Base-by-base conservation (phyloP, 2,329 filamentous ascomycete genomes). In the Biscogniauxia mediterranea region DNA sequence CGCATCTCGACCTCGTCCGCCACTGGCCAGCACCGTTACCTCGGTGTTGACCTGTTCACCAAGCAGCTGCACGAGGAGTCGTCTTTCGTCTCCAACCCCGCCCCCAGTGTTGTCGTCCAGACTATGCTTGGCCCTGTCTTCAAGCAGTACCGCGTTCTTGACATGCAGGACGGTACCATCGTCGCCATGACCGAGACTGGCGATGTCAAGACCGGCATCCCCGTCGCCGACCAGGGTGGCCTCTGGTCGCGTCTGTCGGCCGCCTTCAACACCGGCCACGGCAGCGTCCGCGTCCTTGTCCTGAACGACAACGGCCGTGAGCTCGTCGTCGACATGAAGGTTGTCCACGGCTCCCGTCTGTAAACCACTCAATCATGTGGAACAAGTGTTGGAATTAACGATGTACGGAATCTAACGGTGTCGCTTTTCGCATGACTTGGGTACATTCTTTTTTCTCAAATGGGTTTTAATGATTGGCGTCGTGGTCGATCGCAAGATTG, bases 61-160 rank as follows among this genome's bases (percentile, higher is more conserved):
- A 96, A 97, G 87, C 92, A 98, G 85, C 88, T 99, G 69, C 93
- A 98, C 77, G 95, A 99, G 84, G 95, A 99, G 89, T 97, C 92
- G 61, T 94, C 90, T 74, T 97, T 97, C 83, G 89, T 98, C 83
- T 93, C 92, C 81, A 96, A 96, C 90, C 95, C 95, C 68, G 92
- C 91, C 69, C 94, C 94, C 71, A 97, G 92, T 71, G 95, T 99
- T 64, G 88, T 98, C 67, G 94, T 99, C 74, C 95, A 99, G 90
- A 98, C 94, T 83, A 98, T 99, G 93, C 91, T 96, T 70, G 95
- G 94, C 73, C 95, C 95, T 67, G 89, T 98, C 83, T 97, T 98
- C 92, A 98, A 98, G 92, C 95, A 98, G 87, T 99, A 99, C 90
- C 93, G 95, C 76, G 94, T 99, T 77, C 90, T 99, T 66, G 95